Conservation (phyloP, 345 rosid genomes). For the Bruguiera parviflora region DNA sequence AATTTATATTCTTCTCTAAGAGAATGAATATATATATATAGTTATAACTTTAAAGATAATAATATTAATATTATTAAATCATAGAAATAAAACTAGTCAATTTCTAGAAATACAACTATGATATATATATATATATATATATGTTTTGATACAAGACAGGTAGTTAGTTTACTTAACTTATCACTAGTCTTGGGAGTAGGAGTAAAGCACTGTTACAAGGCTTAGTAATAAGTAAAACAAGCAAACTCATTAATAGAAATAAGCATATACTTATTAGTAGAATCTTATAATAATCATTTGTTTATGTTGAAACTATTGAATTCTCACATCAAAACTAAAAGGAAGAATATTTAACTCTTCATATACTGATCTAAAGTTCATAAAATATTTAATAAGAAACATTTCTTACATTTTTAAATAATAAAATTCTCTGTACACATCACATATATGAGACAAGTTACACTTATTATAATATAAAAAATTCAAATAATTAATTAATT, state of each 20-base stretch:
- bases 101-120: too few species aligned
- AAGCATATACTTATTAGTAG: background rate
- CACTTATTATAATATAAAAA: background rate
- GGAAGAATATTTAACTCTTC: background rate
- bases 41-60: too few species aligned
- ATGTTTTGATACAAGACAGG: background rate
- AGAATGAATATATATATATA: too few species aligned
- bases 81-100: too few species aligned
- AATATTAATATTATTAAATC: too few species aligned
- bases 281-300: conserved; percentile 4
- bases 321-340: background rate
- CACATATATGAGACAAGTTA: conserved; percentile 1
- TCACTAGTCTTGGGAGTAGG: background rate
- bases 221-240: background rate
- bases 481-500: background rate
- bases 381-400: too few species aligned
- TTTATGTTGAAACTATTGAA: background rate
- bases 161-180: conserved; percentile 3
- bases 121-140: too few species aligned
- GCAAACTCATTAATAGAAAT: background rate
- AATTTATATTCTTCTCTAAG: too few species aligned
- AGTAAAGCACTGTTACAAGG: background rate
- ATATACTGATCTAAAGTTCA: too few species aligned
- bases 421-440: conserved; percentile 3
- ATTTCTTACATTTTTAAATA: background rate